Base-by-base conservation (phyloP, 2,329 filamentous ascomycete species). In the Chrysoporthe austroafricana region DNA sequence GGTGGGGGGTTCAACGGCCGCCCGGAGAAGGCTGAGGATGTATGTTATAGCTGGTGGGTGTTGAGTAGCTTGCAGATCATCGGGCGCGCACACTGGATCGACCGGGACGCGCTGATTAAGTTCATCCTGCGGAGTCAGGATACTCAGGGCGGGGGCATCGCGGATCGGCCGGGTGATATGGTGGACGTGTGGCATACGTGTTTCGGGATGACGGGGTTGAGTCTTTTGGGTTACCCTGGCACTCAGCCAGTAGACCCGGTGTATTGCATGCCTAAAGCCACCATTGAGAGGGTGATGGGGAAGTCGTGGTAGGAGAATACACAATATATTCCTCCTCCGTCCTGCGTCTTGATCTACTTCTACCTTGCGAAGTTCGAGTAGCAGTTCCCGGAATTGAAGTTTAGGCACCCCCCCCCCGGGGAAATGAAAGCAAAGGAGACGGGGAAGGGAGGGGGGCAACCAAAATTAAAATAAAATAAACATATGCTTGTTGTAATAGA, bases 11-110 rank as follows among this genome's bases (percentile, higher is more conserved):
- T 99, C 62, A 99, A 99, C 77, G 96, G 96, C 2, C 87, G 96
- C 61, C 96, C 96, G 0, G 96, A 98, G 81, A 99, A 99, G 83
- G 82, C 92, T 70, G 95, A 97, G 77, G 96, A 99, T 77, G 95
- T 97, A 16, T 99, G 96, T 81, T 99, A 99, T 81, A 97, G 93
- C 77, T 99, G 96, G 96, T 99, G 96, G 96, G 96, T 98, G 57
- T 82, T 95, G 75, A 95, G 92, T 76, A 97, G 94, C 77, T 82
- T 99, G 72, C 90, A 91, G 58, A 97, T 98, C 85, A 92, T 99
- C 72, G 89, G 86, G 64, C 90, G 90, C 66, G 85, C 94, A 64
- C 92, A 97, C 77, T 99, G 96, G 96, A 96, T 99, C 76, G 93
- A 99, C 81, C 87, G 89, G 62, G 84, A 90, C 67, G 92, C 92